These are phyloP conservation scores for Verticillium dahliae DNA, from an alignment of 2,329 filamentous ascomycete genomes.

Conservation along the genomic window DNA sequence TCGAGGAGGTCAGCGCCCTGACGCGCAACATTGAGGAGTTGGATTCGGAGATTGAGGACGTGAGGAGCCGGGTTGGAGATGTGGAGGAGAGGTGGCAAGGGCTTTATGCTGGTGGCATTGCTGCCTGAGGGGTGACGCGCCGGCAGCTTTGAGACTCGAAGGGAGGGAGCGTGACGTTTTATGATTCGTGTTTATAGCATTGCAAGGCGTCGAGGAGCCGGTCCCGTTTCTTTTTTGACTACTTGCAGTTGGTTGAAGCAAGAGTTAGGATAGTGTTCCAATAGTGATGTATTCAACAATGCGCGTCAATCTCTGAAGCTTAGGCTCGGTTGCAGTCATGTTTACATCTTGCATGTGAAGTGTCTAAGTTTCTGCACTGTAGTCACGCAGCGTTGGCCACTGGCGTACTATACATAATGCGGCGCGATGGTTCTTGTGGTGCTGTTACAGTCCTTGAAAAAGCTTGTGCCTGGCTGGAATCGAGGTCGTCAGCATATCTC, in stretches of 20 bases:
- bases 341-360: too few relatives aligned
- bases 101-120: slow-evolving; percentile 28
- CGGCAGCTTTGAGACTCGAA: neutral
- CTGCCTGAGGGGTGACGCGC: neutral
- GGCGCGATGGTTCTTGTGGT: too few relatives aligned
- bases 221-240: neutral
- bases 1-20: slow-evolving; percentile 79
- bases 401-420: too few relatives aligned
- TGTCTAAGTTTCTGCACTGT: too few relatives aligned
- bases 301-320: too few relatives aligned
- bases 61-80: slow-evolving; percentile 58
- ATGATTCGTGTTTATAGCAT: slow-evolving; percentile 16
- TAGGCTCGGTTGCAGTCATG: neutral
- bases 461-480: too few relatives aligned
- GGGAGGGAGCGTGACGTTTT: neutral
- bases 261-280: neutral
- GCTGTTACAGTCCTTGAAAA: too few relatives aligned
- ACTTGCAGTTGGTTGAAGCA: neutral
- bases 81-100: slow-evolving; percentile 57
- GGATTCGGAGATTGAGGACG: slow-evolving; percentile 65
- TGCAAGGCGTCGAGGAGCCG: slow-evolving; percentile 24
- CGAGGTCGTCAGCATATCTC: too few relatives aligned
- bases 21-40: slow-evolving; percentile 77
- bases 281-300: neutral
- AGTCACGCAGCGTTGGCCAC: too few relatives aligned